Evolutionary conservation across 1,284 basidiomycete species (phyloP).

Genomic region (Heterobasidion parviporum): DNA sequence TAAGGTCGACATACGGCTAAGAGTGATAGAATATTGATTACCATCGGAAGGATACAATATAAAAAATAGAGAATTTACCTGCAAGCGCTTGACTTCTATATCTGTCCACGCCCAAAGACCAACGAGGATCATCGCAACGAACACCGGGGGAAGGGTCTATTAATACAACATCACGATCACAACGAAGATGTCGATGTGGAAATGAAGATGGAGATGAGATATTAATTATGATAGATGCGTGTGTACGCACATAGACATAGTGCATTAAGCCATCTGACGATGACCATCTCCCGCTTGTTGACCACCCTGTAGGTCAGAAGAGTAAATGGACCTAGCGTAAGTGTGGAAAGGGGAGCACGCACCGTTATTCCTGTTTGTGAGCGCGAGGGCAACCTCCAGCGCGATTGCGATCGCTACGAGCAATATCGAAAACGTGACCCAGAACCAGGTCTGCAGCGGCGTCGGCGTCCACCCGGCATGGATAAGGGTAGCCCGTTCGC

Average conservation of each 20-base stretch:
- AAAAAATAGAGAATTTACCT: constrained; percentile 20
- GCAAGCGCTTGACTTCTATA: constrained; percentile 46
- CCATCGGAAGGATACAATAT: not conserved
- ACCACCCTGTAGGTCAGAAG: constrained; percentile 29
- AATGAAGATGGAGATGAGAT: too few species aligned
- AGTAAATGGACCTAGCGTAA: not conserved
- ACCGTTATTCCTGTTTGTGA: constrained; percentile 38
- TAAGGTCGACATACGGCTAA: constrained; percentile 48
- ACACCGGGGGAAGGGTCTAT: constrained; percentile 43
- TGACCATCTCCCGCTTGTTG: constrained; percentile 18
- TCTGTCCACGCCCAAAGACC: constrained; percentile 48
- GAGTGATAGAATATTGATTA: not conserved
- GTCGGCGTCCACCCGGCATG: constrained; percentile 28
- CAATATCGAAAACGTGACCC: constrained; percentile 32
- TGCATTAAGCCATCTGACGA: constrained; percentile 29
- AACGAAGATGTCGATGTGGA: not conserved
- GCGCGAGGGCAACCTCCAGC: constrained; percentile 38
- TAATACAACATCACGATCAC: not conserved
- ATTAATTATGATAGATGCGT: not conserved
- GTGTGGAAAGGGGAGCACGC: not conserved
- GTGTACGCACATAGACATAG: constrained; percentile 36
- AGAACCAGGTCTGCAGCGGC: constrained; percentile 39
- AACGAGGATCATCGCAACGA: constrained; percentile 29
- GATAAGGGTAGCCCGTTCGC: not conserved
- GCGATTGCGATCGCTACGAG: constrained; percentile 32